These are phyloP conservation scores for Camillea tinctor DNA, from an alignment of 2,329 filamentous ascomycete species.

Conservation along the genomic window DNA sequence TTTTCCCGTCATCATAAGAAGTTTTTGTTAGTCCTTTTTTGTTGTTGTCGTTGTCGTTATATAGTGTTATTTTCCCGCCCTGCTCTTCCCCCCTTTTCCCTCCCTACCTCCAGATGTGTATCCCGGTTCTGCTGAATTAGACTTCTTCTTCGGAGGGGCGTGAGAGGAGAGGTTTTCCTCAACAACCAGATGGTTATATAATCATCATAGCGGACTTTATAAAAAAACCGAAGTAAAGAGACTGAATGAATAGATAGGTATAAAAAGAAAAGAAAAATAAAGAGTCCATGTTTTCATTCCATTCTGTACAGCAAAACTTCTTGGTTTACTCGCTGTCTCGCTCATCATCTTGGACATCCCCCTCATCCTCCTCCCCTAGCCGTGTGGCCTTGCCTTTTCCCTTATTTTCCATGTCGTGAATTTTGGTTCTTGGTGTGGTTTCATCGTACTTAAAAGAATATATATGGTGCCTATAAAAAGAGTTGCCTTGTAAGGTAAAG, in stretches of 20 bases:
- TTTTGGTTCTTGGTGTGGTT: not conserved
- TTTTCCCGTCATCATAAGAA: not conserved
- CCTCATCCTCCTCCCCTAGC: slow-evolving; percentile 1
- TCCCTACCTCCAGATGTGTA: too few species aligned
- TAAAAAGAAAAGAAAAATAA: not conserved
- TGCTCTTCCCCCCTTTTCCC: not conserved
- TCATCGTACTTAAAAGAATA: not conserved
- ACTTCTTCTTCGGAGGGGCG: too few species aligned
- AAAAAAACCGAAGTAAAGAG: too few species aligned
- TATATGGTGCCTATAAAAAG: not conserved
- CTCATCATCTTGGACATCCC: not conserved
- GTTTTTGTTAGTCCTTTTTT: slow-evolving; percentile 13
- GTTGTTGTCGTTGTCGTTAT: too few species aligned
- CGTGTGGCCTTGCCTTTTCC: slow-evolving; percentile 13
- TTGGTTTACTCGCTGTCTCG: not conserved
- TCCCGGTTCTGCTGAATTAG: too few species aligned
- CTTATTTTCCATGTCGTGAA: not conserved
- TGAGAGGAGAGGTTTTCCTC: too few species aligned
- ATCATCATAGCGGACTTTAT: too few species aligned
- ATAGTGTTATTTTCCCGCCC: not conserved
- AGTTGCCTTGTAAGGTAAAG: not conserved
- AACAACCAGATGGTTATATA: too few species aligned
- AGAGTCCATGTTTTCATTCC: slow-evolving; percentile 1
- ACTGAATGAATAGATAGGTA: too few species aligned
- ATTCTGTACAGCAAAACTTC: not conserved